A percentile compares a stretch with the other conserved stretches of the same genome.
Evolutionary conservation across 176 grass and related monocot species (phyloP).

Genomic region (Cenchrus fungigraminus): DNA sequence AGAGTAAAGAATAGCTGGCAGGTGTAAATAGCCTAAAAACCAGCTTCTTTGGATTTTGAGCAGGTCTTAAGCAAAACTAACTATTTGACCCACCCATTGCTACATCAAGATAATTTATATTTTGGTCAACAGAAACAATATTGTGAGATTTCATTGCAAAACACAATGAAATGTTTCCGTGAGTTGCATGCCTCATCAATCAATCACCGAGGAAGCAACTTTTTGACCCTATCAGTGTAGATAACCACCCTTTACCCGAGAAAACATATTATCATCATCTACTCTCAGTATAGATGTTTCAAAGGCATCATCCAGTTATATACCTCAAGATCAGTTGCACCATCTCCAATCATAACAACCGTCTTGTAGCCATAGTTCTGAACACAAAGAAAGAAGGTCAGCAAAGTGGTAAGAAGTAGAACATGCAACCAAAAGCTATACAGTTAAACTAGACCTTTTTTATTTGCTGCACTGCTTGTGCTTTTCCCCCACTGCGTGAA

Average conservation of each 20-base stretch:
- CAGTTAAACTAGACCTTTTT: conserved; percentile 74
- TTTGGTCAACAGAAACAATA: neutral
- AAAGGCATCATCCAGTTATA: neutral
- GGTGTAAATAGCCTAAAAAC: neutral
- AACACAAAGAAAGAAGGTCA: conserved; percentile 36
- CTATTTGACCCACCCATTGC: neutral
- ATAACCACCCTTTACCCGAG: neutral
- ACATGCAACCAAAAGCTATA: too few species aligned
- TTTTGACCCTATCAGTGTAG: neutral
- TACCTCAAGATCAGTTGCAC: conserved; percentile 43
- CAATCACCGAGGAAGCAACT: neutral
- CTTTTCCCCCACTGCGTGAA: conserved; percentile 90
- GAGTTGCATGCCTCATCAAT: neutral
- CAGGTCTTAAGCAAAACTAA: neutral
- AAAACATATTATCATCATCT: neutral
- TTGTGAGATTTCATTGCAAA: too few species aligned
- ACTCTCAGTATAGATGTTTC: neutral
- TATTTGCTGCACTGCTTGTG: conserved; percentile 84
- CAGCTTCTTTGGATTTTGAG: neutral
- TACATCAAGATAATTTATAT: neutral
- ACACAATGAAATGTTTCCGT: neutral
- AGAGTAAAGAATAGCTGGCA: neutral
- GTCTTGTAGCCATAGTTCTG: conserved; percentile 49
- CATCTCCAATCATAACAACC: conserved; percentile 94
- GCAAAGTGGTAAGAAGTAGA: neutral